These are phyloP conservation scores for Paramecium tetraurelia DNA, from an alignment of 73 alveolate species.

Conservation along the genomic window DNA sequence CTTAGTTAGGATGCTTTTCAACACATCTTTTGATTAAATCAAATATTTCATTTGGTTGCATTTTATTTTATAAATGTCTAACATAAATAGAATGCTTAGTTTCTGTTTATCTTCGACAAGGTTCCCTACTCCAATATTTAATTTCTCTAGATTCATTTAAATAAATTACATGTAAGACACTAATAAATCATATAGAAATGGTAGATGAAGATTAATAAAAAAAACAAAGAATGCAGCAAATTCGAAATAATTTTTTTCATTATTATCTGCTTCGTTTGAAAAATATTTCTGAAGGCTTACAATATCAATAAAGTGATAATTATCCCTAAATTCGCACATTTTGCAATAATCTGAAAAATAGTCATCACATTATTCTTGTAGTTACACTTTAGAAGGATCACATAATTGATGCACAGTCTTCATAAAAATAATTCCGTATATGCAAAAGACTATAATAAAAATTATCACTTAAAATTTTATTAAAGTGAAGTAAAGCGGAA, in stretches of 20 bases:
- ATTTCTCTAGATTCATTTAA: not conserved
- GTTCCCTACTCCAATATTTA: conserved; percentile 6
- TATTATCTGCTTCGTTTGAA: not conserved
- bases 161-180: not conserved
- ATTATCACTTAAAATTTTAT: not conserved
- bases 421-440: not conserved
- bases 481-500: not conserved
- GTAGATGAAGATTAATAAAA: not conserved
- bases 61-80: conserved; percentile 5
- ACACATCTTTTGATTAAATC: not conserved
- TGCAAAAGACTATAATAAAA: not conserved
- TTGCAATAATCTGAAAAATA: not conserved
- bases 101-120: not conserved
- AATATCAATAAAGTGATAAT: not conserved
- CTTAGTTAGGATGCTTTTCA: not conserved
- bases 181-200: conserved; percentile 26
- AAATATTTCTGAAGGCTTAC: not conserved
- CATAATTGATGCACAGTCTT: not conserved
- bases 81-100: not conserved
- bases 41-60: not conserved
- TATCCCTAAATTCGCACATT: not conserved
- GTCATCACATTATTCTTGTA: not conserved
- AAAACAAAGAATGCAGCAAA: conserved; percentile 19
- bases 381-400: not conserved
- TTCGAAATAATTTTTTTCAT: not conserved